A percentile compares a stretch with the other conserved stretches of the same genome.
phyloP scores from a whole-genome alignment of 768 basidiomycete genomes.

The Basidioascus undulatus region DNA sequence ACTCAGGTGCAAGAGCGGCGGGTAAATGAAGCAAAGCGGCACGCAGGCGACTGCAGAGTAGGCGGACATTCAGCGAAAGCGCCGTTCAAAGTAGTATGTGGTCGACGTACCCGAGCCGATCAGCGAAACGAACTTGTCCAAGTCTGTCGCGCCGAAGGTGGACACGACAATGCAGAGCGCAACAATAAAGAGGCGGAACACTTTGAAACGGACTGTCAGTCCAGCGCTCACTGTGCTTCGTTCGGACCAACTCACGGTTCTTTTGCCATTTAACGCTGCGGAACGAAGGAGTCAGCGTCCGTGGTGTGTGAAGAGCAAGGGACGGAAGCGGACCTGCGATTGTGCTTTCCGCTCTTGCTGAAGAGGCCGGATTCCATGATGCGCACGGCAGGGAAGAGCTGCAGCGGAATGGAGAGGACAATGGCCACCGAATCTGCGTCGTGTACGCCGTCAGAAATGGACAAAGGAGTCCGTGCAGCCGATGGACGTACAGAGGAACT shows the following conservation, averaged over 20 bases:
- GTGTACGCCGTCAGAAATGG: not conserved
- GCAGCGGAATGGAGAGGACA: slow-evolving; percentile 76
- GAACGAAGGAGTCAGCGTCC: not conserved
- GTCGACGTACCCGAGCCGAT: no score
- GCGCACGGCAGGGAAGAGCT: slow-evolving; percentile 90
- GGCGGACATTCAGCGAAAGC: no score
- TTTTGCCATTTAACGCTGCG: slow-evolving; percentile 77
- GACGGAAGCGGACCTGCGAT: not conserved
- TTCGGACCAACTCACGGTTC: no score
- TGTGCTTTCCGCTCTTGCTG: slow-evolving; percentile 46
- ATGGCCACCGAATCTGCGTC: slow-evolving; percentile 41
- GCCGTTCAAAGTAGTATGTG: no score
- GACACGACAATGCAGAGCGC: slow-evolving; percentile 48
- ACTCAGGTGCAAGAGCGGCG: slow-evolving; percentile 74
- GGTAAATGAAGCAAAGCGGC: slow-evolving; percentile 74
- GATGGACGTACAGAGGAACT: slow-evolving; percentile 13
- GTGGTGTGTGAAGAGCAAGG: not conserved
- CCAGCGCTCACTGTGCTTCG: no score
- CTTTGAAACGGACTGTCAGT: no score
- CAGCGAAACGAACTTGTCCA: slow-evolving; percentile 89
- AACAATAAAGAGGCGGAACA: slow-evolving; percentile 22
- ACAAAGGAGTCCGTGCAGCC: not conserved
- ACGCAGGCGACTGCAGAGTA: slow-evolving; percentile 11
- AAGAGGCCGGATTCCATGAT: slow-evolving; percentile 94
- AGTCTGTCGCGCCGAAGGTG: slow-evolving; percentile 55